phyloP scores from a whole-genome alignment of 176 grass and related monocot species.

The Phoenix roebelenii region DNA sequence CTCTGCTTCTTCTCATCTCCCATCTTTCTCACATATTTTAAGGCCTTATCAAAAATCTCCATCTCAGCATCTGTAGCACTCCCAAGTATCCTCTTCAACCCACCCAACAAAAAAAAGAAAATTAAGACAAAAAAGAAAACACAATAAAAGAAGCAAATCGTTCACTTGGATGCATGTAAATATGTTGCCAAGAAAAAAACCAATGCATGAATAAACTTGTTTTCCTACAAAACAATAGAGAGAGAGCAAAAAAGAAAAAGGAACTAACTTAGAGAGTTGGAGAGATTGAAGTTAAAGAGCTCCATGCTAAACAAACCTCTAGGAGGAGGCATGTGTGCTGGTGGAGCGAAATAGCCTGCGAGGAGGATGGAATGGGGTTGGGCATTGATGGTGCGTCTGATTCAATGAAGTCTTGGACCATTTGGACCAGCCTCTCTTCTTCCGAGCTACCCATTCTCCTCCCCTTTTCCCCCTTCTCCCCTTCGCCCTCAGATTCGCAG shows the following conservation, averaged over 20 bases:
- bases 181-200: no score
- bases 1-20: conserved; percentile 34
- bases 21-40: conserved; percentile 35
- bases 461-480: not conserved
- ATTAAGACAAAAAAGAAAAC: no score
- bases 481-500: not conserved
- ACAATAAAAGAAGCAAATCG: no score
- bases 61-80: conserved; percentile 1
- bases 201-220: no score
- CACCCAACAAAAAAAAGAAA: no score
- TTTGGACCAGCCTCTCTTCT: conserved; percentile 9
- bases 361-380: not conserved
- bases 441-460: not conserved
- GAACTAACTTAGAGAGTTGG: no score
- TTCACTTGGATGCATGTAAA: no score
- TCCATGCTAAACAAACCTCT: not conserved
- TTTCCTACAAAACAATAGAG: no score
- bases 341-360: not conserved
- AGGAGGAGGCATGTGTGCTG: not conserved
- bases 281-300: no score
- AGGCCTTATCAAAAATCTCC: conserved; percentile 27
- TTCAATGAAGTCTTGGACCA: conserved; percentile 18
- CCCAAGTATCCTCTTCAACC: conserved; percentile 9
- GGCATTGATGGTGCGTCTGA: not conserved
- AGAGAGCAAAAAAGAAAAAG: no score